Base-by-base conservation (phyloP, 305 asterid species). In the Fraxinus albicans region DNA sequence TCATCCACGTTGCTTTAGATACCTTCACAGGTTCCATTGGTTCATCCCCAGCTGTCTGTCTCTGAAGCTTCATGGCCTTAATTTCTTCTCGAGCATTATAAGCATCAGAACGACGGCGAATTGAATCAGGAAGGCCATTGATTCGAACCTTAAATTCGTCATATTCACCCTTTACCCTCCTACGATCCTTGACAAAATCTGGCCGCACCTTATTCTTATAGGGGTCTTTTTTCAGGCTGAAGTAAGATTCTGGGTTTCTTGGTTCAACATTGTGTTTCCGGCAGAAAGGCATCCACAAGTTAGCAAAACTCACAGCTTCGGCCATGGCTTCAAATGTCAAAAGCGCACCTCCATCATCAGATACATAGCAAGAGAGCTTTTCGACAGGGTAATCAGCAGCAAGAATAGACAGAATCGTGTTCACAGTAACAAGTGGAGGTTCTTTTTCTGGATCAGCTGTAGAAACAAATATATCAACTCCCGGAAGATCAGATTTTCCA, bases 1-100 rank as follows among this genome's bases (percentile, higher is more conserved):
- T 97, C 99, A 96, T 96, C 99, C 98, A 96, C 3, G 97, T 96
- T n/a, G 98, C 98, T 84, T 91, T 93, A 13, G 96, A 83, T 47
- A 94, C 89, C 88, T 94, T 96, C 88, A 96, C 85, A 10, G 97
- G 94, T 79, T 94, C 99, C 65, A 87, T 81, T 0, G 78, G 67
- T 84, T 92, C 97, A 82, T 92, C 97, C 19, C 91, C 97, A 19
- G 86, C 87, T 50, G 87, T 80, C 87, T 93, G 94, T 36, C 98
- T 94, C 44, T 93, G 92, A 34, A 86, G 93, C 89, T 94, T 96
- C 94, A 92, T 75, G 76, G 97, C 98, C 87, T 93, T 92, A 78
- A 96, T 93, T 87, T 95, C 99, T 88, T 96, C 97, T 15, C 97
- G 86, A 77, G 99, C 98, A 80, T 95, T 93, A 79, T 91, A 92